These are phyloP conservation scores for Zoysia matrella DNA, from an alignment of 202 grass and related monocot species.

Conservation along the genomic window DNA sequence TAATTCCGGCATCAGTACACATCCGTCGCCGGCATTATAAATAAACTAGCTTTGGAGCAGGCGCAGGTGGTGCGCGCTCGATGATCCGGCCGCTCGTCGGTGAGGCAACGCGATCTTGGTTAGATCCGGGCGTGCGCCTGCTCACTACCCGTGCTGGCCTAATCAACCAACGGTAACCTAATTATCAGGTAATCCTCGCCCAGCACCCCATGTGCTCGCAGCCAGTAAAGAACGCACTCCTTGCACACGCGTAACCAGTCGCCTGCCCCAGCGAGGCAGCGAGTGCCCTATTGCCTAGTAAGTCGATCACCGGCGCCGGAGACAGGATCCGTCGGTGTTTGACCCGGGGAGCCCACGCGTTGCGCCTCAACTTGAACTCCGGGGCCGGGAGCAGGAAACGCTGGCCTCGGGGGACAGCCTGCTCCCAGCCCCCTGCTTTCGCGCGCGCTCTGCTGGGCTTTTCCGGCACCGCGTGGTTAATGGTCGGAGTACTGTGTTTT, in stretches of 20 bases:
- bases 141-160: slow-evolving; percentile 27
- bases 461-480: not conserved
- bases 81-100: not conserved
- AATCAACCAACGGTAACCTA: slow-evolving; percentile 15
- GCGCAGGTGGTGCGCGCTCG: slow-evolving; percentile 14
- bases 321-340: slow-evolving; percentile 27
- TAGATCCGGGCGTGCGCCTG: slow-evolving; percentile 45
- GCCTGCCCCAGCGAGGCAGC: not conserved
- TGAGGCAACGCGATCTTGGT: slow-evolving; percentile 42
- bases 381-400: slow-evolving; percentile 10
- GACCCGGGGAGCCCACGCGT: slow-evolving; percentile 38
- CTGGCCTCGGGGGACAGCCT: slow-evolving; percentile 38
- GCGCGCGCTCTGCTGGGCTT: not conserved
- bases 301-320: slow-evolving; percentile 12
- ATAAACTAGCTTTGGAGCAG: slow-evolving; percentile 7
- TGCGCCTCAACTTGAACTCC: slow-evolving; percentile 21
- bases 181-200: not conserved
- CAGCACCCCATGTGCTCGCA: slow-evolving; percentile 41
- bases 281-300: not conserved
- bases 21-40: slow-evolving; percentile 1
- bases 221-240: slow-evolving; percentile 27
- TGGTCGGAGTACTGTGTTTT: not conserved
- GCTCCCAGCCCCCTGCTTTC: slow-evolving; percentile 18
- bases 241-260: slow-evolving; percentile 33
- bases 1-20: not conserved